Evolutionary conservation across 164 flowering plant species (phyloP).

Genomic region (Malania oleifera): DNA sequence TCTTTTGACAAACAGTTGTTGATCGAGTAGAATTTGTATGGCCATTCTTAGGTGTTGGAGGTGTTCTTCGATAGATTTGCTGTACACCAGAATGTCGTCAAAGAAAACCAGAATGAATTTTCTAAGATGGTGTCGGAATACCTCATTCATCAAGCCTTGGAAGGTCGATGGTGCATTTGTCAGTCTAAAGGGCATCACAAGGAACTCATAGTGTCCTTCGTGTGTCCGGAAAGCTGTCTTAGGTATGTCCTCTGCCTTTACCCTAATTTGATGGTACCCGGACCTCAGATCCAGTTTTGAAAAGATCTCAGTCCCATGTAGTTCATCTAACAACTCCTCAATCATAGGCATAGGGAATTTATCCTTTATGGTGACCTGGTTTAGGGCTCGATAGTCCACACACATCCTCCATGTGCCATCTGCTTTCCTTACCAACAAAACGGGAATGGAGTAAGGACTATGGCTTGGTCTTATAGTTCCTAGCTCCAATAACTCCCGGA

Average conservation of each 20-base stretch:
- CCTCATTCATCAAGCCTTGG: conserved; percentile 11
- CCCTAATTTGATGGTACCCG: conserved; percentile 13
- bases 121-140: background rate
- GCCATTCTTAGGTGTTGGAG: background rate
- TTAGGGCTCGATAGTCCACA: conserved; percentile 9
- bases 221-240: conserved; percentile 14
- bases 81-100: conserved; percentile 12
- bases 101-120: conserved; percentile 4
- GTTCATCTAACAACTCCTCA: conserved; percentile 13
- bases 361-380: background rate
- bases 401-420: conserved; percentile 10
- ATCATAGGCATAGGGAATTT: conserved; percentile 11
- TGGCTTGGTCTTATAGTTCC: background rate
- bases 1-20: background rate
- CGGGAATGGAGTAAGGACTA: conserved; percentile 9
- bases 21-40: background rate
- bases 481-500: background rate
- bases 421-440: conserved; percentile 4
- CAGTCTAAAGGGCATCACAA: conserved; percentile 14
- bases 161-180: conserved; percentile 12
- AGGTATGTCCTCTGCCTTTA: background rate
- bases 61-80: background rate
- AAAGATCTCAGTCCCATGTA: conserved; percentile 5
- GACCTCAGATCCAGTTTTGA: conserved; percentile 10
- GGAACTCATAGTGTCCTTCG: conserved; percentile 13